Percentiles rank a stretch among this genome's conserved stretches.
These are phyloP conservation scores for Fusarium cicatricum DNA, from an alignment of 2,329 filamentous ascomycete species.

Conservation along the genomic window DNA sequence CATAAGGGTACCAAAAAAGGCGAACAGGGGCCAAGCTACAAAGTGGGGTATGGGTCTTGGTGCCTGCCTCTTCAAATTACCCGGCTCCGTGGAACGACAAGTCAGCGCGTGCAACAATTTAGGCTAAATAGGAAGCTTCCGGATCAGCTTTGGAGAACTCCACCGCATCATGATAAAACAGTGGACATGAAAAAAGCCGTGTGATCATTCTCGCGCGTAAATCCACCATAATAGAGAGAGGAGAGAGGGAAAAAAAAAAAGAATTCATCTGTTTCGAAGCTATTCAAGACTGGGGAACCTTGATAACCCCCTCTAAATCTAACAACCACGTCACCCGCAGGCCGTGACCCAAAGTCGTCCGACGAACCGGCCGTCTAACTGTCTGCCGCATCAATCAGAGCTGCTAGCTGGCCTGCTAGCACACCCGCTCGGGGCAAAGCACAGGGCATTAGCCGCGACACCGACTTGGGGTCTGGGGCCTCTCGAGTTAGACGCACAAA, in stretches of 20 bases:
- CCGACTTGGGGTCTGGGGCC: constrained; percentile 7
- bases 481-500: constrained; percentile 42
- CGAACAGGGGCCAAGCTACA: too few relatives aligned
- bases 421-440: neutral
- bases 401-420: neutral
- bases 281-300: constrained; percentile 22
- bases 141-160: constrained; percentile 1
- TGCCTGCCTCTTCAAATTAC: constrained; percentile 33
- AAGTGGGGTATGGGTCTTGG: neutral
- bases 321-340: constrained; percentile 23
- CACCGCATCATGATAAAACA: constrained; percentile 27
- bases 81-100: constrained; percentile 36
- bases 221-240: constrained; percentile 16
- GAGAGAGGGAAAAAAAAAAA: neutral
- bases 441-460: constrained; percentile 13
- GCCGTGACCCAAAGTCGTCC: constrained; percentile 17
- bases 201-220: constrained; percentile 21
- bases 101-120: constrained; percentile 26
- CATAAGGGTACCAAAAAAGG: too few relatives aligned
- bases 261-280: neutral
- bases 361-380: constrained; percentile 6
- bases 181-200: neutral
- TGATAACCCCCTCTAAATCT: neutral
- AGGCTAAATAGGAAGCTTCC: constrained; percentile 39
- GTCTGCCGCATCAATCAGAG: constrained; percentile 41